Percentiles rank a stretch among this genome's conserved stretches.
phyloP scores from a whole-genome alignment of 495 filamentous ascomycete genomes.

The Annulohypoxylon nitens region DNA sequence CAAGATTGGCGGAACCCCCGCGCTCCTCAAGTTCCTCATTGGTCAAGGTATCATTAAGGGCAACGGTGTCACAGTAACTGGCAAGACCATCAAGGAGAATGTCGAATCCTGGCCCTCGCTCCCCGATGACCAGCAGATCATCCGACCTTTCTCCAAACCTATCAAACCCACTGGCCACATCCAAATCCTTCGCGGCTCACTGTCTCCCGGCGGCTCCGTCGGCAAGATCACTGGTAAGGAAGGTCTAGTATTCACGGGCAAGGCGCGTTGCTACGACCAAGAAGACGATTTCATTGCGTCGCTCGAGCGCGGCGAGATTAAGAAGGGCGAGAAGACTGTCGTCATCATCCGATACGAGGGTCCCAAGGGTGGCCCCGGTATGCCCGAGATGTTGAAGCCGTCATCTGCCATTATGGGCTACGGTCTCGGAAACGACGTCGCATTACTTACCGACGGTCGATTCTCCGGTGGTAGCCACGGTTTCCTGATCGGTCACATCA shows the following conservation, averaged over 20 bases:
- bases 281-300: constrained; percentile 85
- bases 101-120: constrained; percentile 81
- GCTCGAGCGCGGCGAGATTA: constrained; percentile 84
- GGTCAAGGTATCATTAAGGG: constrained; percentile 92
- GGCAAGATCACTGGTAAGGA: constrained; percentile 99
- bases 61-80: constrained; percentile 90
- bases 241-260: constrained; percentile 87
- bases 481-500: constrained; percentile 83
- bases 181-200: constrained; percentile 91
- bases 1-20: constrained; percentile 91
- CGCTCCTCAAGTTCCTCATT: constrained; percentile 90
- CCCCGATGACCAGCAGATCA: constrained; percentile 87
- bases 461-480: constrained; percentile 84
- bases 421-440: constrained; percentile 84
- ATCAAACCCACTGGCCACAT: constrained; percentile 97
- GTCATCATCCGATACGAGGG: constrained; percentile 98
- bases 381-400: constrained; percentile 92
- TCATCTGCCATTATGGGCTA: constrained; percentile 87
- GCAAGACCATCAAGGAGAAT: constrained; percentile 93
- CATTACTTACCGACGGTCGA: constrained; percentile 81
- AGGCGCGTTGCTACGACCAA: constrained; percentile 86
- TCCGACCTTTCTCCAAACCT: constrained; percentile 89
- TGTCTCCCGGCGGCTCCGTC: constrained; percentile 92
- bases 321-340: constrained; percentile 97
- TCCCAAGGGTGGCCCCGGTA: constrained; percentile 82